phyloP scores from a whole-genome alignment of 2,329 filamentous ascomycete species.

The Basipetospora chlamydospora region DNA sequence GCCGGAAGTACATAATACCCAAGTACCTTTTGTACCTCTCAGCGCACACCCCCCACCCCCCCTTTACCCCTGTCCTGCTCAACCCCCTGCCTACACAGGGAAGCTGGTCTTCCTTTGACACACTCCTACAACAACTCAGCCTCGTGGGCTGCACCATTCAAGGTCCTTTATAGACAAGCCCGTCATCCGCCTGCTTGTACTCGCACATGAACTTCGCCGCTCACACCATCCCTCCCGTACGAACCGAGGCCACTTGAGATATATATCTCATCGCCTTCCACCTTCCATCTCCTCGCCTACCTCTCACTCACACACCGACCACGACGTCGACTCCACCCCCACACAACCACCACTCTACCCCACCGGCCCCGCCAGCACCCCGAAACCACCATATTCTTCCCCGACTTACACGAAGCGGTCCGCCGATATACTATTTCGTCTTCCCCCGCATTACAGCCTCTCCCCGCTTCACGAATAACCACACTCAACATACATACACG shows the following conservation, averaged over 20 bases:
- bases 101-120: background rate
- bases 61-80: slow-evolving; percentile 3
- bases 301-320: background rate
- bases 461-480: background rate
- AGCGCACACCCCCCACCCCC: background rate
- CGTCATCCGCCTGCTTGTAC: slow-evolving; percentile 3
- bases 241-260: slow-evolving; percentile 1
- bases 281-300: background rate
- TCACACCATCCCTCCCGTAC: background rate
- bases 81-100: slow-evolving; percentile 2
- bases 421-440: background rate
- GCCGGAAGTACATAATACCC: background rate
- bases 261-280: slow-evolving; percentile 3
- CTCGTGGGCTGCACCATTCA: slow-evolving; percentile 3
- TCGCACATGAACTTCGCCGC: slow-evolving; percentile 2
- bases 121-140: slow-evolving; percentile 2
- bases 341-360: background rate
- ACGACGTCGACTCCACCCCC: background rate
- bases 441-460: background rate
- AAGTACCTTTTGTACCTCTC: slow-evolving; percentile 3
- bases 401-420: background rate
- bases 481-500: background rate
- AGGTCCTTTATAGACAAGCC: background rate
- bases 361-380: background rate
- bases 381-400: background rate